Percentiles rank a stretch among this genome's conserved stretches.
Conservation (phyloP, 768 basidiomycete genomes). For the Lactifluus echinatus region DNA sequence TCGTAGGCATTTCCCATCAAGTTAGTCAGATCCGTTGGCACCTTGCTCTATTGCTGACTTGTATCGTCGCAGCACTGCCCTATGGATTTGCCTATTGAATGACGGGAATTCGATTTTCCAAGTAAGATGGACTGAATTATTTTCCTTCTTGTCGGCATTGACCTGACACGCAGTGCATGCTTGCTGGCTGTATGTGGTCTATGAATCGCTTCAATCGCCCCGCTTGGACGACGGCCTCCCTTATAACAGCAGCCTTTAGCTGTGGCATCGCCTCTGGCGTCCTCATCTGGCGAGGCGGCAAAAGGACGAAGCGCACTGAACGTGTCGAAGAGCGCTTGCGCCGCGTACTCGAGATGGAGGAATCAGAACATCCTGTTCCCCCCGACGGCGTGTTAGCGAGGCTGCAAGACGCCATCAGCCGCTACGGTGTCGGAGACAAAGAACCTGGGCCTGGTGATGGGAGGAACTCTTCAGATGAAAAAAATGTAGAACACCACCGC, state of each 20-base stretch:
- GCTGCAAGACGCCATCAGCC: constrained; percentile 4
- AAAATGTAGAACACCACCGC: not conserved
- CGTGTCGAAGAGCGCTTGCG: constrained; percentile 55
- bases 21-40: constrained; percentile 29
- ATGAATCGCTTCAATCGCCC: constrained; percentile 63
- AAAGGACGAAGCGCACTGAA: constrained; percentile 57
- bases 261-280: constrained; percentile 69
- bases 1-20: constrained; percentile 60
- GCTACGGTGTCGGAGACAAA: not conserved
- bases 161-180: constrained; percentile 35
- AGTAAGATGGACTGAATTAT: constrained; percentile 27
- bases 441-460: not conserved
- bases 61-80: constrained; percentile 40
- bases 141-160: constrained; percentile 1
- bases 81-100: constrained; percentile 63
- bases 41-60: not conserved
- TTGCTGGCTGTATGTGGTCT: constrained; percentile 78
- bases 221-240: constrained; percentile 54
- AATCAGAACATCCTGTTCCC: not conserved
- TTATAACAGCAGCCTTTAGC: constrained; percentile 68
- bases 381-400: constrained; percentile 2
- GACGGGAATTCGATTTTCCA: constrained; percentile 81
- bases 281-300: constrained; percentile 65
- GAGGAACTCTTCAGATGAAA: not conserved
- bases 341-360: constrained; percentile 33